Percentiles rank a stretch among this genome's conserved stretches.
phyloP scores from a whole-genome alignment of 331 rosid species.

The Acacia pycnantha region DNA sequence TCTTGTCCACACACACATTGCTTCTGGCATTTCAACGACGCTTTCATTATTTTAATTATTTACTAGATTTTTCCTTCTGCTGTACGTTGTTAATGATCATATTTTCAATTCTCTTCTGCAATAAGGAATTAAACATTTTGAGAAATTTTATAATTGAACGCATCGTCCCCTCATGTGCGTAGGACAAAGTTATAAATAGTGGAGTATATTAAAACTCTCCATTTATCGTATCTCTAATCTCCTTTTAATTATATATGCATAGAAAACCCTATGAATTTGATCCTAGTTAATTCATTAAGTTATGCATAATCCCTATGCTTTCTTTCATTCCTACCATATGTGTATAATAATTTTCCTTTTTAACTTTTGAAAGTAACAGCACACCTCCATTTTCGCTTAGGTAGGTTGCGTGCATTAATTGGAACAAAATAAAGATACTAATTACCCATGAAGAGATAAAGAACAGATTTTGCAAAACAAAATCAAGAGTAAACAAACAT shows the following conservation, averaged over 20 bases:
- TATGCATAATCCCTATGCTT: not conserved
- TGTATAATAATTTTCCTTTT: not conserved
- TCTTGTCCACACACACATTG: conserved; percentile 28
- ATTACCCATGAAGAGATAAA: too few species aligned
- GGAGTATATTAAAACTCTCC: not conserved
- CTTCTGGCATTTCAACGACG: conserved; percentile 31
- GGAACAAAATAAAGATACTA: too few species aligned
- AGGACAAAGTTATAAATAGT: not conserved
- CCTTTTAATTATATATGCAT: not conserved
- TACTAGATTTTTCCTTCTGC: not conserved
- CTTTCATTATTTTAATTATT: conserved; percentile 22
- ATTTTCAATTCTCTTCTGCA: not conserved
- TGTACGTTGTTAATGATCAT: too few species aligned
- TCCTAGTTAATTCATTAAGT: not conserved
- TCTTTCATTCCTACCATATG: not conserved
- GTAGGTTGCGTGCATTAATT: too few species aligned
- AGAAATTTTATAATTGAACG: not conserved
- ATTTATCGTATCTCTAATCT: not conserved
- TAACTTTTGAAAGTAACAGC: not conserved
- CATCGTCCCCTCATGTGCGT: not conserved
- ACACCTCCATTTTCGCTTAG: not conserved
- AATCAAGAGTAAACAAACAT: too few species aligned
- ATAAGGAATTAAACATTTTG: not conserved
- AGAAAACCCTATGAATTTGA: not conserved
- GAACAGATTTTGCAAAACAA: too few species aligned